phyloP scores from a whole-genome alignment of 192 early-diverging fungal species.

The Entomortierella chlamydospora region DNA sequence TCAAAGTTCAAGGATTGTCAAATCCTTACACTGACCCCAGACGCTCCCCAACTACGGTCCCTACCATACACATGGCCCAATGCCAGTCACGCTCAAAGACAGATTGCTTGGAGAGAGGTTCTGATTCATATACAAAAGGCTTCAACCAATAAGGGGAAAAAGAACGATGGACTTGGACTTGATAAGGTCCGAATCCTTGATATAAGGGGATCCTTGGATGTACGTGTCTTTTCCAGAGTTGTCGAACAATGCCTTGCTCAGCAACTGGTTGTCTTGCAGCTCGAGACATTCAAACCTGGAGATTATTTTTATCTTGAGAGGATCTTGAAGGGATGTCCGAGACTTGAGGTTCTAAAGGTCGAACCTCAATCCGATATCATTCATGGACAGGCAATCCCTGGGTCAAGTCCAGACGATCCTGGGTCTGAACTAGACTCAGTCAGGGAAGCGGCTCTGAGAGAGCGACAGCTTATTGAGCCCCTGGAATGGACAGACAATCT shows the following conservation, averaged over 20 bases:
- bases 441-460: background rate
- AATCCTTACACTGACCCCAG: conserved; percentile 18
- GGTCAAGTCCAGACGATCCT: conserved; percentile 15
- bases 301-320: conserved; percentile 18
- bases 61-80: conserved; percentile 15
- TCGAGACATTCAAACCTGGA: conserved; percentile 10
- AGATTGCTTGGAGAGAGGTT: conserved; percentile 29
- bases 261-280: conserved; percentile 11
- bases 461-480: conserved; percentile 12
- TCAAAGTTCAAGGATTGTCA: background rate
- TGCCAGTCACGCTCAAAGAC: conserved; percentile 20
- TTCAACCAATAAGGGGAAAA: background rate
- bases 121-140: conserved; percentile 3
- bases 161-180: no score
- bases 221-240: conserved; percentile 12
- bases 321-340: conserved; percentile 14
- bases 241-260: conserved; percentile 17
- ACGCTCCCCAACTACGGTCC: conserved; percentile 11
- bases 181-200: conserved; percentile 9
- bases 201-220: conserved; percentile 5
- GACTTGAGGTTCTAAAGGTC: conserved; percentile 5
- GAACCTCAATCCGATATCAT: background rate
- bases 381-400: conserved; percentile 14
- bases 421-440: conserved; percentile 6
- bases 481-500: conserved; percentile 13